Evolutionary conservation across 768 basidiomycete species (phyloP), one percentile per base, ranked within the genome.

Genomic region (Tephrocybe sp.): DNA sequence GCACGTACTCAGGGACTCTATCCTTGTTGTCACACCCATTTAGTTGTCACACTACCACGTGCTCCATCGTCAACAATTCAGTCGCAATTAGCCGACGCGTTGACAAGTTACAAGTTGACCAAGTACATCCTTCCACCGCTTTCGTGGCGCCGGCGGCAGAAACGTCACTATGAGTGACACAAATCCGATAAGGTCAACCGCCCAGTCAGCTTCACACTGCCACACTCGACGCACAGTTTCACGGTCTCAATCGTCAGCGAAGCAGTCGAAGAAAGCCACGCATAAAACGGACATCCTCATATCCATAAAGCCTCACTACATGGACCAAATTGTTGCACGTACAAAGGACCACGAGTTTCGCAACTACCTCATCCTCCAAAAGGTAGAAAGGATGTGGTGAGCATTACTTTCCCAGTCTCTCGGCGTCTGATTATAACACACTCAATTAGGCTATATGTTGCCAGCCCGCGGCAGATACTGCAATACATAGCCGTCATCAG

Each of bases 281-380:
- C 28, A 23, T 17, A 48, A 48, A 40, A 20, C 37, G 10, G 48
- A 48, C 30, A 41, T 48, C 26, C 21, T 48, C 20, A 39, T 48
- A 14, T 48, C 47, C 12, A 48, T 48, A 32, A 48, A 48, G 28
- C 48, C 48, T n/a, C 1, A 21, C 18, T 48, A 48, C 37, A 48
- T 48, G 38, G 38, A 39, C 5, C 38, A 48, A 41, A 48, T 48
- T 14, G 28, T 40, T 28, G 28, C 24, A 20, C 38, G 38, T 18
- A n/a, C 38, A 2, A 48, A 48, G 38, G 26, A 48, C 17, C 48
- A 48, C 3, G 48, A 48, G 20, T 48, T 41, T 40, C 48, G 48
- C 18, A 38, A 25, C 12, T 48, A 48, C 32, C 48, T 48, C n/a
- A 30, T 48, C 38, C 48, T 38, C 12, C 28, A 23, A 2, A 48